Conservation (phyloP, 331 rosid genomes). For the Acacia pycnantha region DNA sequence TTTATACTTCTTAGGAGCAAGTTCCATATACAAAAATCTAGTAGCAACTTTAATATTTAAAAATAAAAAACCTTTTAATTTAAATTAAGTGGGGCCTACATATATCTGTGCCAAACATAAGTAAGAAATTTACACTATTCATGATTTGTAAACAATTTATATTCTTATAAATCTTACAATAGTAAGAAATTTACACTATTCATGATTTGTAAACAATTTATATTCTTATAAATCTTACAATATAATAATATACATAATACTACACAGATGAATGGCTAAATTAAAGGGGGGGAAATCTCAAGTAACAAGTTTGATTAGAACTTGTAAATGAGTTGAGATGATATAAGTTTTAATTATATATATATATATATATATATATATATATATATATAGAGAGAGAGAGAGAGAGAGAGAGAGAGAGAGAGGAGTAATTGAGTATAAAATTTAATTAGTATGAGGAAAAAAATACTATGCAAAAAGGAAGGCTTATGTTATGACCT, state of each 20-base stretch:
- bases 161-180: neutral
- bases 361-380: no score
- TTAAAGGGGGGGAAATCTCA: neutral
- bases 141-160: neutral
- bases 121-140: neutral
- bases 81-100: neutral
- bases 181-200: no score
- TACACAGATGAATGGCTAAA: no score
- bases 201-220: no score
- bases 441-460: neutral
- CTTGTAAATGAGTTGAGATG: neutral
- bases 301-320: neutral
- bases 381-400: no score
- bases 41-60: no score
- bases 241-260: no score
- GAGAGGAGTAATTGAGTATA: no score
- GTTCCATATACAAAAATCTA: neutral
- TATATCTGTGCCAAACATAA: neutral
- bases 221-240: no score
- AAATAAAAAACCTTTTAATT: neutral
- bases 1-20: neutral
- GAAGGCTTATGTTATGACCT: conserved; percentile 39
- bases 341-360: no score
- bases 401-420: no score
- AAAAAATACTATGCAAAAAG: neutral